Evolutionary conservation across 2,329 filamentous ascomycete genomes (phyloP), one percentile per base, ranked within the genome.

Genomic region (Aureobasidium mangrovei): DNA sequence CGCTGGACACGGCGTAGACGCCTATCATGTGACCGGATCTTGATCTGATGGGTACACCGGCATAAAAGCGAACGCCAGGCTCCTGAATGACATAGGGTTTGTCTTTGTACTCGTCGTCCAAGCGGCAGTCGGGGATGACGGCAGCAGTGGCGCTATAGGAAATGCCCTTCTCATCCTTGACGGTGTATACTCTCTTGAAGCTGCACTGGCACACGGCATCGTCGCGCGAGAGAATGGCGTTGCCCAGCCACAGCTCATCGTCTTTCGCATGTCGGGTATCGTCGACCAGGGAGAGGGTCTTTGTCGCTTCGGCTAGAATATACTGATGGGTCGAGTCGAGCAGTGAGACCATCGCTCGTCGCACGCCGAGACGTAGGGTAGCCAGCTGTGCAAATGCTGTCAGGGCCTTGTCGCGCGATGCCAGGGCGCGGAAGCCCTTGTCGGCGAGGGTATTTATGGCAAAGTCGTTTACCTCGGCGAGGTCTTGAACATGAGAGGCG

Each of bases 221-320:
- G n/a, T 63, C 58, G 52, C 68, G 67, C 1, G 67, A 60, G 7
- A 70, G 59, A 9, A 62, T 60, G 32, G 63, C 58, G 47, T 64
- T 64, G 24, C 57, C 70, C 39, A 60, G 69, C 70, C 70, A 62
- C 52, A 67, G 51, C 54, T 67, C 54, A 64, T 68, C 57, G 57
- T 63, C 39, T 56, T 63, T 45, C 2, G 65, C 58, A 7, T 73
- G 69, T 39, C 63, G 65, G 3, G 64, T 57, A 28, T 61, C 61
- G 33, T 74, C 61, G 35, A 66, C 66, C 7, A 75, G 62, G 8
- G 74, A 66, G 7, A 71, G 60, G 0, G 69, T 70, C 54, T 67
- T 69, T 3, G 74, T 75, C 9, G 74, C 71, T 60, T 79, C 76
- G 12, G 74, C 74, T 6, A 79, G 62, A 32, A 78, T 72, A 55